Conservation (phyloP, 2,329 filamentous ascomycete genomes). For the Fusarium pilosicola region DNA sequence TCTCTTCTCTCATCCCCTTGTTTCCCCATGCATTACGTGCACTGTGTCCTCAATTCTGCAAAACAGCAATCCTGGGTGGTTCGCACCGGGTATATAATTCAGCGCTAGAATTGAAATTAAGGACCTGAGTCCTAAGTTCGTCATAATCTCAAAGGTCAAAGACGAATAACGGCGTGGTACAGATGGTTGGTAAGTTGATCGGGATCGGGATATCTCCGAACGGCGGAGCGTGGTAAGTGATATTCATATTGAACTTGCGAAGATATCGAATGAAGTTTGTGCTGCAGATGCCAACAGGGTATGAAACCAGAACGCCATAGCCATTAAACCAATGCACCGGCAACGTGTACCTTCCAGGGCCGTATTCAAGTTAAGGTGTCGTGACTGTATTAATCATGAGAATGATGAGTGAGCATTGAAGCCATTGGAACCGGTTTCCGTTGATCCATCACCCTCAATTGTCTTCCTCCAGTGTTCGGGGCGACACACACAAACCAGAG, state of each 20-base stretch:
- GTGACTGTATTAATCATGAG: constrained; percentile 43
- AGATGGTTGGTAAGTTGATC: background rate
- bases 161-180: background rate
- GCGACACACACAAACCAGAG: constrained; percentile 93
- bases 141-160: constrained; percentile 24
- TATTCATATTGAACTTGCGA: constrained; percentile 11
- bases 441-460: constrained; percentile 86
- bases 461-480: constrained; percentile 97
- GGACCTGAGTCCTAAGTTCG: constrained; percentile 23
- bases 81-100: constrained; percentile 45
- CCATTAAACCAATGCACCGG: constrained; percentile 46
- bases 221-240: constrained; percentile 2
- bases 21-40: constrained; percentile 20
- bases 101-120: constrained; percentile 39
- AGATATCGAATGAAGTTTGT: constrained; percentile 23
- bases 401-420: constrained; percentile 38
- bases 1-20: background rate
- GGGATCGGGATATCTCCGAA: constrained; percentile 2
- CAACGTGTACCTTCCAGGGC: constrained; percentile 32
- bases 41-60: constrained; percentile 29
- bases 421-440: constrained; percentile 67
- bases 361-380: constrained; percentile 44
- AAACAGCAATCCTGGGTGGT: constrained; percentile 30
- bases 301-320: constrained; percentile 51
- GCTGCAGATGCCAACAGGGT: constrained; percentile 29